Percentiles rank a stretch among this genome's conserved stretches.
Conservation (phyloP, 495 filamentous ascomycete species). For the Penicillium tannophilum region DNA sequence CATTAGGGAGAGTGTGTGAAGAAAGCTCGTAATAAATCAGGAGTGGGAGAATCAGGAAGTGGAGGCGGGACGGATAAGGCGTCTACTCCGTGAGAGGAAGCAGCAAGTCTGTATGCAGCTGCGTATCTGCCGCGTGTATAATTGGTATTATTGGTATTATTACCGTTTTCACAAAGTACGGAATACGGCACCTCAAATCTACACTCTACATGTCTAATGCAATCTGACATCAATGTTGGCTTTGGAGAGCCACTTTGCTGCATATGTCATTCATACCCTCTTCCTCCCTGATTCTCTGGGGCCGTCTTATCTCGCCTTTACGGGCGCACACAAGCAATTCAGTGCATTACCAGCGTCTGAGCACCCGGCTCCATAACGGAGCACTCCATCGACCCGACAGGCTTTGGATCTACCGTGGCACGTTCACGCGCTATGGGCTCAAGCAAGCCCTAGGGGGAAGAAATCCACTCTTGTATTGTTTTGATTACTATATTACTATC, state of each 20-base stretch:
- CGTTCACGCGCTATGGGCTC: conserved; percentile 17
- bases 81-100: conserved; percentile 10
- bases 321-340: conserved; percentile 4
- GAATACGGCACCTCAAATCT: not conserved
- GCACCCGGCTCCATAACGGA: conserved; percentile 19
- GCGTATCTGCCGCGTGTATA: conserved; percentile 4
- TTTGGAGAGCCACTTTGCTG: not conserved
- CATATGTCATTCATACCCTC: not conserved
- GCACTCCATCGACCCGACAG: conserved; percentile 16
- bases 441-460: conserved; percentile 6
- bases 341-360: conserved; percentile 14
- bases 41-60: conserved; percentile 15
- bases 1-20: conserved; percentile 1
- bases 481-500: not conserved
- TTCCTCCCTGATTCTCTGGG: not conserved
- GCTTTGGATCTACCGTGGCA: conserved; percentile 23
- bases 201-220: not conserved
- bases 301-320: conserved; percentile 6
- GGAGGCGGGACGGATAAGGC: conserved; percentile 30
- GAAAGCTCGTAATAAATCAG: not conserved
- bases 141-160: not conserved
- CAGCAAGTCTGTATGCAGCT: not conserved
- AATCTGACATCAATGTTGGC: not conserved
- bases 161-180: not conserved
- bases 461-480: conserved; percentile 4